These are phyloP conservation scores for Solanum okadae DNA, from an alignment of 257 asterid species.

Conservation along the genomic window DNA sequence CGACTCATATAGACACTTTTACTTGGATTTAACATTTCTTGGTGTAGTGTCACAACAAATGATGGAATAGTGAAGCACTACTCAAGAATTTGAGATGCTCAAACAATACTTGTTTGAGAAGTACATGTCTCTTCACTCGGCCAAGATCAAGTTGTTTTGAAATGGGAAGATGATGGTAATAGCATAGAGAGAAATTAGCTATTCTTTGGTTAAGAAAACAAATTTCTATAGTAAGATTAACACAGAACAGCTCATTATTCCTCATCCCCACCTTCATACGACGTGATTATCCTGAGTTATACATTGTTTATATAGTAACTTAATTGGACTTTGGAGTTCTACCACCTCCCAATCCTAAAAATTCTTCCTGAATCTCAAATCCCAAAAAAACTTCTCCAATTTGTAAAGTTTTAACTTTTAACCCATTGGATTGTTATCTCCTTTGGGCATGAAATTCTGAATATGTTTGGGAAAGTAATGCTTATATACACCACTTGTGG, in stretches of 20 bases:
- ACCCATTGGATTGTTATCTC: not conserved
- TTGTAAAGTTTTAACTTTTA: not conserved
- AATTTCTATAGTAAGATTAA: not conserved
- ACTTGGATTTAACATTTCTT: not conserved
- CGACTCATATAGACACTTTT: not conserved
- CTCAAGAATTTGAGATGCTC: not conserved
- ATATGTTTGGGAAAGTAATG: not conserved
- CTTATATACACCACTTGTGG: not conserved
- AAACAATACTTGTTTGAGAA: not conserved
- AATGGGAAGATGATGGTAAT: not conserved
- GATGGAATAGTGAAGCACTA: not conserved
- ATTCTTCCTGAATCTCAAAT: not conserved
- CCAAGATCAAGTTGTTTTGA: not conserved
- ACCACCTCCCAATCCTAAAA: not conserved
- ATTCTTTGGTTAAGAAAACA: not conserved
- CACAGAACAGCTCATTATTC: not conserved
- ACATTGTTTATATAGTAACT: not conserved
- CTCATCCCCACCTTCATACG: not conserved
- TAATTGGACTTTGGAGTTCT: not conserved
- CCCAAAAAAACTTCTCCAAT: not conserved
- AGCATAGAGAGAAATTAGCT: not conserved
- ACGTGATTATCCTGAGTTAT: not conserved
- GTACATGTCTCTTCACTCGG: not conserved
- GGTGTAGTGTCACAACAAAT: not conserved
- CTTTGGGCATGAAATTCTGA: not conserved